Percentiles rank a stretch among this genome's conserved stretches.
Conservation (phyloP, 2,329 filamentous ascomycete species). For the Chaetoscypha palmicola region DNA sequence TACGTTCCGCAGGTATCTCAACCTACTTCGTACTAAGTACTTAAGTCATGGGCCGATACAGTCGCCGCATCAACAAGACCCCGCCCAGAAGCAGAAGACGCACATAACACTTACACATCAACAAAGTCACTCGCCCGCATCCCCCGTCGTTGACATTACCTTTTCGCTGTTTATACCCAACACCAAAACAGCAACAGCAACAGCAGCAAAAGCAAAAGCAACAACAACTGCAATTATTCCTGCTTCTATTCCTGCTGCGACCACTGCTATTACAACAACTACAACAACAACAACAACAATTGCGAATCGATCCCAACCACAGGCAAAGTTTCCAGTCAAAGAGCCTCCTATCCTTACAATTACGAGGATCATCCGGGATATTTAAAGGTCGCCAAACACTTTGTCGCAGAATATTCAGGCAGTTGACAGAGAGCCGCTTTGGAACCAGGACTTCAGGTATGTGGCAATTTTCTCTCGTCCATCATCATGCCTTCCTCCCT, state of each 20-base stretch:
- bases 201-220: no score
- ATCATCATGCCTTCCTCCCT: background rate
- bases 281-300: background rate
- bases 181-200: background rate
- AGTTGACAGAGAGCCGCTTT: background rate
- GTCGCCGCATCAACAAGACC: constrained; percentile 3
- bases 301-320: no score
- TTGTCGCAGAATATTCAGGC: background rate
- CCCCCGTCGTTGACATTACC: background rate
- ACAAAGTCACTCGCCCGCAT: no score
- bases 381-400: no score
- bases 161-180: background rate
- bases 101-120: constrained; percentile 4
- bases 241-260: background rate
- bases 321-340: no score
- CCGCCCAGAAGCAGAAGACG: constrained; percentile 4
- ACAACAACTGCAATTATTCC: no score
- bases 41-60: constrained; percentile 4
- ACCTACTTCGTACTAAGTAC: no score
- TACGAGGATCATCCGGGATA: no score
- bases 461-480: no score
- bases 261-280: background rate
- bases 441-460: background rate
- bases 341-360: no score
- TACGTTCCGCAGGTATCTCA: no score